Percentiles rank a stretch among this genome's conserved stretches.
Evolutionary conservation across 768 basidiomycete species (phyloP).

Genomic region (Leccinum sublutescens): DNA sequence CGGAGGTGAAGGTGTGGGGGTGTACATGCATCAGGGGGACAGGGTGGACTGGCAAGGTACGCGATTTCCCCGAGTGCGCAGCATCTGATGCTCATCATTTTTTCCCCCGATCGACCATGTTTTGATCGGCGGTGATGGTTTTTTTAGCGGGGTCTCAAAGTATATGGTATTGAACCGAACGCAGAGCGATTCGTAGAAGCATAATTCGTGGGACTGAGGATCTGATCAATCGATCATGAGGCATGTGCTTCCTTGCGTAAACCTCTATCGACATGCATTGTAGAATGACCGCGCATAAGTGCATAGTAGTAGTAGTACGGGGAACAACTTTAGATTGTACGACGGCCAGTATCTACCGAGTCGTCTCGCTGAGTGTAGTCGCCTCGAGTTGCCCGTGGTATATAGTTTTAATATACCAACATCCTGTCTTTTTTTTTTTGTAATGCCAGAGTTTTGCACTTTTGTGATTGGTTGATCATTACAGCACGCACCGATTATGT

Average conservation of each 20-base stretch:
- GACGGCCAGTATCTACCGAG: neutral
- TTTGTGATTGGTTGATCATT: no score
- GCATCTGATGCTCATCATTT: neutral
- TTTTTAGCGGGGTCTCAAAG: conserved; percentile 25
- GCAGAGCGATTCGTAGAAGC: conserved; percentile 11
- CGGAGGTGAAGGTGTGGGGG: conserved; percentile 53
- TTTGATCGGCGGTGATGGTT: neutral
- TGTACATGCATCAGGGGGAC: conserved; percentile 48
- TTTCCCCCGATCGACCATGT: neutral
- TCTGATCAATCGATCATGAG: neutral
- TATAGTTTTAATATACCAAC: no score
- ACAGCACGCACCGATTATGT: no score
- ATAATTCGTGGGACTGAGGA: neutral
- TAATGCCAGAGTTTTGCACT: no score
- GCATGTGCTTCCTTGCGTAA: neutral
- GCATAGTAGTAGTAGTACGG: neutral
- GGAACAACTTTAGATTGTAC: neutral
- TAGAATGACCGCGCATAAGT: neutral
- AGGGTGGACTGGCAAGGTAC: conserved; percentile 46
- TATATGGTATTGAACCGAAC: conserved; percentile 43
- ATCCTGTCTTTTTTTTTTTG: no score
- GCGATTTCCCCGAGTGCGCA: conserved; percentile 2
- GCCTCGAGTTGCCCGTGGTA: no score
- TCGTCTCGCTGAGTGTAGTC: neutral
- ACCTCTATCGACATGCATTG: neutral